phyloP scores from a whole-genome alignment of 768 basidiomycete genomes.

The Hericium erinaceus region DNA sequence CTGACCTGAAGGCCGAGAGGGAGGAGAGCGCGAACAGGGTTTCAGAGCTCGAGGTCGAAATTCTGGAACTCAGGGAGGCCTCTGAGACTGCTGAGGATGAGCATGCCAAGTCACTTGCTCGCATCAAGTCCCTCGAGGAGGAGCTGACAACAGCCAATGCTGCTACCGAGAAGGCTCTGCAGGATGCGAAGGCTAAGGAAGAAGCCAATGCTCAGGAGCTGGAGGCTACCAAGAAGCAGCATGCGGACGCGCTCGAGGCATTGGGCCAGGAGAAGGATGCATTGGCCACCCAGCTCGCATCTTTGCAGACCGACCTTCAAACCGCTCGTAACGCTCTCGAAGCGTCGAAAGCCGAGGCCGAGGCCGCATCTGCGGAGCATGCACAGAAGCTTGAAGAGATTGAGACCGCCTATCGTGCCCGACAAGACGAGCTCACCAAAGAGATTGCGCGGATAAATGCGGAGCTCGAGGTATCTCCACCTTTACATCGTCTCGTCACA shows the following conservation, averaged over 20 bases:
- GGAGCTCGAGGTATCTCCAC: conserved; percentile 55
- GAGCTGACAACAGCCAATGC: conserved; percentile 41
- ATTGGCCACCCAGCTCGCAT: conserved; percentile 9
- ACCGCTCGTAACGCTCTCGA: conserved; percentile 38
- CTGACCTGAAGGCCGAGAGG: conserved; percentile 48
- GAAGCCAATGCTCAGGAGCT: conserved; percentile 31
- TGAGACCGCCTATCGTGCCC: conserved; percentile 38
- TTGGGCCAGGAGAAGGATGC: conserved; percentile 28
- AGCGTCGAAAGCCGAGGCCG: conserved; percentile 31
- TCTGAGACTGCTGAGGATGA: conserved; percentile 59
- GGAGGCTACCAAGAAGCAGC: conserved; percentile 32
- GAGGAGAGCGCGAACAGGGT: conserved; percentile 64
- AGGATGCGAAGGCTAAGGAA: conserved; percentile 40
- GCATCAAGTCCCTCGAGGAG: conserved; percentile 42
- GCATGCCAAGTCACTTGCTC: conserved; percentile 33
- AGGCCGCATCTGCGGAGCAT: conserved; percentile 39
- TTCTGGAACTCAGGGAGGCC: conserved; percentile 66
- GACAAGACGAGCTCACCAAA: conserved; percentile 42
- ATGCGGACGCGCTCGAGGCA: conserved; percentile 37
- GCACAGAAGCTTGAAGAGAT: conserved; percentile 40
- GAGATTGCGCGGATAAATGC: conserved; percentile 45
- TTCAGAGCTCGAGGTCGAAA: conserved; percentile 75
- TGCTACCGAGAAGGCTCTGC: conserved; percentile 38
- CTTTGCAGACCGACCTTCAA: conserved; percentile 29
- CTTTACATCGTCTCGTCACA: not conserved